Base-by-base conservation (phyloP, 495 filamentous ascomycete genomes). In the Haplographium delicatum region DNA sequence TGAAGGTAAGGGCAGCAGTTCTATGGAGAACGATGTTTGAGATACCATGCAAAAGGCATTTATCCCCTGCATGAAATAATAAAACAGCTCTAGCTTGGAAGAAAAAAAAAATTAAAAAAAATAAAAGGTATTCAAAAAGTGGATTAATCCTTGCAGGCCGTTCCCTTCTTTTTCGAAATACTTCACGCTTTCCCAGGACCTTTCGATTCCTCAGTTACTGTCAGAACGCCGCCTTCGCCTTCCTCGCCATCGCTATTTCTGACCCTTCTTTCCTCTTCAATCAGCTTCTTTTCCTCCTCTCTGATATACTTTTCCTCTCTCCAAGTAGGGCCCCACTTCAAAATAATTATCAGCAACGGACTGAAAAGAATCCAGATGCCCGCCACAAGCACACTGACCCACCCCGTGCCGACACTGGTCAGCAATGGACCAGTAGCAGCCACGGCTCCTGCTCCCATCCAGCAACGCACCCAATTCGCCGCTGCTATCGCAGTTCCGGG, bases 341-440 rank as follows among this genome's bases (percentile, higher is more conserved):
- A 58, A 9, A 49, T 35, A 5, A 45, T n/a, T 38, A 16, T 41
- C 5, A 55, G 2, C 26, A 26, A 23, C 8, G 45, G 52, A 37
- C 37, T 49, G 1, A 34, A 1, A 7, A 16, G 35, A 18, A 44
- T 4, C 30, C 25, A 30, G 18, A 74, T 65, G 51, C 8, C 72
- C 20, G 13, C 42, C 48, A 82, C 64, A 51, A 85, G 78, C 2
- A 80, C 81, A 62, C 79, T 84, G 20, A 35, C 26, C 15, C 16
- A 53, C 3, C 50, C 50, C 13, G n/a, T 25, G 8, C 50, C 50
- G 10, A 22, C 16, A 16, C 4, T 24, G 8, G 45, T 9, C 18
- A 44, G 44, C 7, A 55, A 10, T 13, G 6, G 28, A 2, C n/a
- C 24, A 1, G 18, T 16, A 19, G 24, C 27, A 0, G 52, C 45